Conservation (phyloP, 2,329 filamentous ascomycete genomes). For the Bipolaris cookei region DNA sequence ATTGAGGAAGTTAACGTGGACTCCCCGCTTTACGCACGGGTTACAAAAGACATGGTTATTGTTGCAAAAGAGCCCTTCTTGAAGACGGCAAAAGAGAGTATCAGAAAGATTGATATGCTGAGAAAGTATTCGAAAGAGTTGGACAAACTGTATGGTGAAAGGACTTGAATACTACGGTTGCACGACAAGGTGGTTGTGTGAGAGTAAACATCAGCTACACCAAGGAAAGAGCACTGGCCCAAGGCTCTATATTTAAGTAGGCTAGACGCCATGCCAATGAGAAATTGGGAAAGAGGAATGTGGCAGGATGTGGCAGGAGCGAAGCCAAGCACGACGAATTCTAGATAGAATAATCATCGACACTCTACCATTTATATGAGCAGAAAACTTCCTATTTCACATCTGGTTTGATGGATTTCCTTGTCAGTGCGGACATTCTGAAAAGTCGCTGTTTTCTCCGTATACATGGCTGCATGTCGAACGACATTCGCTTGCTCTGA, state of each 20-base stretch:
- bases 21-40: slow-evolving; percentile 51
- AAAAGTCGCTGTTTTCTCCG: not conserved
- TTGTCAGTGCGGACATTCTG: not conserved
- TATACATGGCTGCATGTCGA: not conserved
- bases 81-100: slow-evolving; percentile 55
- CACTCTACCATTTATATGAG: too few relatives aligned
- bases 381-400: not conserved
- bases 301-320: too few relatives aligned
- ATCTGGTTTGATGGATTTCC: not conserved
- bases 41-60: slow-evolving; percentile 53
- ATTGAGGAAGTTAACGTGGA: slow-evolving; percentile 54
- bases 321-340: too few relatives aligned
- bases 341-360: too few relatives aligned
- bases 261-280: too few relatives aligned
- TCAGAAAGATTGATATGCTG: slow-evolving; percentile 52
- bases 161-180: not conserved
- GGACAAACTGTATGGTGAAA: slow-evolving; percentile 13
- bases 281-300: too few relatives aligned
- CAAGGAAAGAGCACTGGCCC: too few relatives aligned
- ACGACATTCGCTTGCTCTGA: not conserved
- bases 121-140: slow-evolving; percentile 44
- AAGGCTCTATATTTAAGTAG: too few relatives aligned
- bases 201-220: too few relatives aligned
- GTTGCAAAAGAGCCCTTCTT: slow-evolving; percentile 55
- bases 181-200: not conserved